These are phyloP conservation scores for Fusarium acutatum DNA, from an alignment of 2,329 filamentous ascomycete genomes.

Conservation along the genomic window DNA sequence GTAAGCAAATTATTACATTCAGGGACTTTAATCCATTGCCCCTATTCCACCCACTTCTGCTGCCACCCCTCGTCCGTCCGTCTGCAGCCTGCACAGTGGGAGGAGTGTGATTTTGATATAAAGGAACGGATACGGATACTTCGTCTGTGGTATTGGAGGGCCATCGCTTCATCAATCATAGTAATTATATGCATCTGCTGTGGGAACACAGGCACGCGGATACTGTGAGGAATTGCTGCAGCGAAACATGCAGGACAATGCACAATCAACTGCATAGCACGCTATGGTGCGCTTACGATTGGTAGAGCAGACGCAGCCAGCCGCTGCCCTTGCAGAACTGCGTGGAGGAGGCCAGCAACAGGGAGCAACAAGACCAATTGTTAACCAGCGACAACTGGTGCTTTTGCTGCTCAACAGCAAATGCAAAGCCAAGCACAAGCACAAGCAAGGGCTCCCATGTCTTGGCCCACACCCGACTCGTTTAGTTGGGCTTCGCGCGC, in stretches of 20 bases:
- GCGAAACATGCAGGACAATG: constrained; percentile 26
- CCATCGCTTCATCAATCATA: not conserved
- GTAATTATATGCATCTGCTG: not conserved
- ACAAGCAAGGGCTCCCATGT: constrained; percentile 17
- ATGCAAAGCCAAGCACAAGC: not conserved
- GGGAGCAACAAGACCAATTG: constrained; percentile 13
- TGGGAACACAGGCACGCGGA: constrained; percentile 30
- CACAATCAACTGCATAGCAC: constrained; percentile 24
- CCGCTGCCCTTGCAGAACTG: constrained; percentile 40
- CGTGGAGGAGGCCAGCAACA: constrained; percentile 22
- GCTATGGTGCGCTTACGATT: constrained; percentile 33
- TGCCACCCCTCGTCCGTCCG: constrained; percentile 11
- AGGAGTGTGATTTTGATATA: not conserved
- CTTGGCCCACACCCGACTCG: constrained; percentile 1
- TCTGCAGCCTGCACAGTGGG: not conserved
- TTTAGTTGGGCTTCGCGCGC: not conserved
- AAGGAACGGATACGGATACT: not conserved
- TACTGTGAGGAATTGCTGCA: constrained; percentile 22
- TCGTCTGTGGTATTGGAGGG: constrained; percentile 7
- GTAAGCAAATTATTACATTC: constrained; percentile 26
- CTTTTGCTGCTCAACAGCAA: constrained; percentile 4
- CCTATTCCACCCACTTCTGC: constrained; percentile 33
- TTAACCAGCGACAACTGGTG: constrained; percentile 3
- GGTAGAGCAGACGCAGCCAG: constrained; percentile 39
- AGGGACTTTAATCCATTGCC: constrained; percentile 26